Percentiles rank a stretch among this genome's conserved stretches.
Conservation (phyloP, 2,329 filamentous ascomycete species). For the Helminthosporium solani region DNA sequence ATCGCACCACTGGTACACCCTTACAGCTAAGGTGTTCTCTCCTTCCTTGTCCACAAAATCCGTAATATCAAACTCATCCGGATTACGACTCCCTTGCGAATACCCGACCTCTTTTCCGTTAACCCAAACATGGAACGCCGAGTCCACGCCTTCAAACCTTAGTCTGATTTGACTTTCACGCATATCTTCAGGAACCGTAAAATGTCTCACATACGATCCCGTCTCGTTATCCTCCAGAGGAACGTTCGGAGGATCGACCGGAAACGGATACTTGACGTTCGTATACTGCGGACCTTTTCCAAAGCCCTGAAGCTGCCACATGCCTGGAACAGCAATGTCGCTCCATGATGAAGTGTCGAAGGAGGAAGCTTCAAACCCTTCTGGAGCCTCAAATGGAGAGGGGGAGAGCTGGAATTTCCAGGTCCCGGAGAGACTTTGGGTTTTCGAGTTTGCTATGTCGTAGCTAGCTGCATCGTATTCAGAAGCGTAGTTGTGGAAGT, state of each 20-base stretch:
- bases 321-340: conserved; percentile 62
- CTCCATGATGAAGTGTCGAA: conserved; percentile 49
- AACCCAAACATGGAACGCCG: conserved; percentile 68
- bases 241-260: conserved; percentile 63
- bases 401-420: conserved; percentile 45
- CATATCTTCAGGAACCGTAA: conserved; percentile 55
- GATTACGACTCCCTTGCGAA: conserved; percentile 67
- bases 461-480: conserved; percentile 52
- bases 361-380: conserved; percentile 32
- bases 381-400: conserved; percentile 39
- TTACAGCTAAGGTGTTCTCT: conserved; percentile 60
- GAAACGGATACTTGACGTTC: conserved; percentile 66
- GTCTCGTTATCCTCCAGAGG: conserved; percentile 63
- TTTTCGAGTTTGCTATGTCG: conserved; percentile 35
- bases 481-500: conserved; percentile 56
- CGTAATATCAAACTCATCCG: conserved; percentile 69
- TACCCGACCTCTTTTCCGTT: conserved; percentile 67
- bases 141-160: conserved; percentile 71
- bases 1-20: conserved; percentile 71
- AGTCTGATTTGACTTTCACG: conserved; percentile 59
- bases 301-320: conserved; percentile 71
- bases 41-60: conserved; percentile 47
- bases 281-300: conserved; percentile 66
- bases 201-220: conserved; percentile 60
- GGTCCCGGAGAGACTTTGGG: conserved; percentile 35